Base-by-base conservation (phyloP, 1,284 basidiomycete genomes). In the Ceratobasidium sp. region DNA sequence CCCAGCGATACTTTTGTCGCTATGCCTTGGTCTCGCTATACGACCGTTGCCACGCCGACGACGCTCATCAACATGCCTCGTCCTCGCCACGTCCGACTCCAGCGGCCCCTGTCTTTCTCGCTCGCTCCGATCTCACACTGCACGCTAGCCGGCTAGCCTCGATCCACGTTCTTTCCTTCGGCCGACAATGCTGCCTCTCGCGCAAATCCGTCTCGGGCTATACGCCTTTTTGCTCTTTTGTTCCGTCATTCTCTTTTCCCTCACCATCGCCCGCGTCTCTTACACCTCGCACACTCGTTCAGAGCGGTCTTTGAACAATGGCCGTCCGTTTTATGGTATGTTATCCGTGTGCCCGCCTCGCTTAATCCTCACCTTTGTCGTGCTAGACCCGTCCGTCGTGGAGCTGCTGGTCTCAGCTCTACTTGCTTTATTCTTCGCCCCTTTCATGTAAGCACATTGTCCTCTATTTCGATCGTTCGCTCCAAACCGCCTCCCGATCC, bases 141-240 rank as follows among this genome's bases (percentile, higher is more conserved):
- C 4, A 41, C 36, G 59, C 36, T 45, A n/a, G 29, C 59, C 36
- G n/a, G n/a, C n/a, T n/a, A n/a, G n/a, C n/a, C n/a, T n/a, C n/a
- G n/a, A n/a, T 41, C 4, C 59, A 60, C 59, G 36, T n/a, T 60
- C 59, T 41, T 60, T 60, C 59, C 24, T 60, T 41, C 44, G 22
- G 59, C 59, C 59, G 59, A 41, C 6, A 11, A 60, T 60, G 59
- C 22, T 41, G n/a, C n/a, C 11, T 22, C 59, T 60, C 36, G 19
- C 33, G 59, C 14, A 17, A 22, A 60, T 60, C 59, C 59, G 59
- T 7, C 59, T 60, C 59, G 59, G 59, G 24, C 41, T 29, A 31
- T 24, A 44, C 19, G 59, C 59, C 44, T 41, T 59, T 33, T 44
- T 60, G 36, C 22, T 60, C 36, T 31, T 36, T 51, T 51, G 19